These are phyloP conservation scores for Phaeosphaeriaceae sp. DNA, from an alignment of 2,329 filamentous ascomycete species.

Conservation along the genomic window DNA sequence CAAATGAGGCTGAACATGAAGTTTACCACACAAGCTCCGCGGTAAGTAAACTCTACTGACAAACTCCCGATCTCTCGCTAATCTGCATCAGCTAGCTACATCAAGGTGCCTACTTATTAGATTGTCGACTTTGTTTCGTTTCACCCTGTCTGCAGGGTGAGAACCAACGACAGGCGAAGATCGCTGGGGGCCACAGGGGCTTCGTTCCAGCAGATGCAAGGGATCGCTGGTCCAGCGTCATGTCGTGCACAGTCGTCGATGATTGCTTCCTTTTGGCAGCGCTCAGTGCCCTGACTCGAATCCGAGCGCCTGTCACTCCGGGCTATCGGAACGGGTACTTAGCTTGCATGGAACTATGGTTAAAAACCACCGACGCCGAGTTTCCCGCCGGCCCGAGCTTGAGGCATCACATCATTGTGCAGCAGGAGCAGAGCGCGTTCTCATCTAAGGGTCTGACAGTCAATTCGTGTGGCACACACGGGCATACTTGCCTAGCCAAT, in stretches of 20 bases:
- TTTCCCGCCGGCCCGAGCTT: neutral
- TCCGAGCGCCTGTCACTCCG: constrained; percentile 24
- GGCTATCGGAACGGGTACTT: constrained; percentile 17
- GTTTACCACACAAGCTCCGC: neutral
- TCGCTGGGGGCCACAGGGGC: too few relatives aligned
- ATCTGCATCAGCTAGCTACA: constrained; percentile 10
- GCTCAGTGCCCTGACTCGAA: constrained; percentile 2
- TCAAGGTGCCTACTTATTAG: neutral
- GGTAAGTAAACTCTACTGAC: constrained; percentile 1
- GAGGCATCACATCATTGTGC: neutral
- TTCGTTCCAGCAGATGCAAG: neutral
- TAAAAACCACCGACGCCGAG: neutral
- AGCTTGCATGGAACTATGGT: constrained; percentile 6
- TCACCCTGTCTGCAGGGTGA: neutral
- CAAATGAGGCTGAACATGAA: constrained; percentile 14
- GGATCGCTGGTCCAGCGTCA: constrained; percentile 10
- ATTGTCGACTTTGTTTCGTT: constrained; percentile 5
- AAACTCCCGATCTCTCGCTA: constrained; percentile 1
- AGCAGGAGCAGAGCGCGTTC: neutral
- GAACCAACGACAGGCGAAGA: neutral
- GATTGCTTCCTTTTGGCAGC: constrained; percentile 11
- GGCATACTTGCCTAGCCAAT: too few relatives aligned
- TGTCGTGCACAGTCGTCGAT: constrained; percentile 11
- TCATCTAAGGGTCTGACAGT: neutral
- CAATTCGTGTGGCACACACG: too few relatives aligned